These are phyloP conservation scores for Caryopteris hybrid DNA, from an alignment of 305 asterid genomes.

Conservation along the genomic window DNA sequence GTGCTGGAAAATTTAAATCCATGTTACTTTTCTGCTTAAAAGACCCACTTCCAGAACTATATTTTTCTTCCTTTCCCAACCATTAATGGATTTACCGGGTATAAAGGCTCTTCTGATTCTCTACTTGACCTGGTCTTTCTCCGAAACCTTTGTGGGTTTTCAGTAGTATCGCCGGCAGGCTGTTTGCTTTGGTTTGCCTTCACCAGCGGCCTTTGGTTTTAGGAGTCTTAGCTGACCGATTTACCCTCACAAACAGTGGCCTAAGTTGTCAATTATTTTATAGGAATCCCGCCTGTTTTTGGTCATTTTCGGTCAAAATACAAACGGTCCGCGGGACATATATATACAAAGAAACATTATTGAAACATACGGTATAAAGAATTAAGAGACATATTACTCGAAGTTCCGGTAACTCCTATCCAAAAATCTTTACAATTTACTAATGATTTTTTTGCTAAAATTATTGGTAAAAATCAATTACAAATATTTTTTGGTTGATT, in stretches of 20 bases:
- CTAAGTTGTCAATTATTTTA: not conserved
- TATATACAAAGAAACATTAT: too few relatives aligned
- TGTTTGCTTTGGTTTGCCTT: not conserved
- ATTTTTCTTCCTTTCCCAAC: not conserved
- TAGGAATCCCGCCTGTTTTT: slow-evolving; percentile 8
- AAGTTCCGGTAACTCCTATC: too few relatives aligned
- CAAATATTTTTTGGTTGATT: too few relatives aligned
- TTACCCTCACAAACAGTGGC: slow-evolving; percentile 2
- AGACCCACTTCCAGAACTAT: not conserved
- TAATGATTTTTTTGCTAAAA: too few relatives aligned
- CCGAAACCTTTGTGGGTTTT: not conserved
- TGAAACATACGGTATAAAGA: too few relatives aligned
- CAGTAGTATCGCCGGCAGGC: not conserved
- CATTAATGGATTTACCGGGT: not conserved
- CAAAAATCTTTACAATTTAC: too few relatives aligned
- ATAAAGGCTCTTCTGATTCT: not conserved
- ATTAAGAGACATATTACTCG: too few relatives aligned
- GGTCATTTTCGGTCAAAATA: not conserved
- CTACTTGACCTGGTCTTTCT: too few relatives aligned
- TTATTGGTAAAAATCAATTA: too few relatives aligned
- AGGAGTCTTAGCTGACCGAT: slow-evolving; percentile 1
- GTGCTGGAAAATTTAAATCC: slow-evolving; percentile 33
- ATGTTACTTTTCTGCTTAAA: not conserved
- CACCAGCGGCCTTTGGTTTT: too few relatives aligned
- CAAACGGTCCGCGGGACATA: not conserved